Conservation (phyloP, 345 rosid species). For the Anacardium occidentale region DNA sequence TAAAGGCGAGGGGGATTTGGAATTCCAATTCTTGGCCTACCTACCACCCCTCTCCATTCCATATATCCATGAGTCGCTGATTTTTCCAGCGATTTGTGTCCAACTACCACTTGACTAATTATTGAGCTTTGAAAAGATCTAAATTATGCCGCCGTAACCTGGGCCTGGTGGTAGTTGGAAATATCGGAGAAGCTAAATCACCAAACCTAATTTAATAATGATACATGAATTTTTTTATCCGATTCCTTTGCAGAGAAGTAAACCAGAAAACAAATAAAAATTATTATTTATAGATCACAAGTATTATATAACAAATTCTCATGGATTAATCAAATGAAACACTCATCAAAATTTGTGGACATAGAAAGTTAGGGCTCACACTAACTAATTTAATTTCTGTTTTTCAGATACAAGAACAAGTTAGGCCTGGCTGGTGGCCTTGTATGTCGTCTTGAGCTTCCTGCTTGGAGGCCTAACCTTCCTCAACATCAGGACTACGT, state of each 20-base stretch:
- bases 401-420: slow-evolving; percentile 45
- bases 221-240: too few relatives aligned
- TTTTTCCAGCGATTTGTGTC: background rate
- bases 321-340: slow-evolving; percentile 8
- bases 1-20: background rate
- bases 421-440: slow-evolving; percentile 74
- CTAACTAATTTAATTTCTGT: background rate
- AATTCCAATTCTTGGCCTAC: background rate
- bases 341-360: background rate
- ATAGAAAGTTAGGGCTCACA: background rate
- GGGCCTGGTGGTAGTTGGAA: background rate
- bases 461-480: slow-evolving; percentile 67
- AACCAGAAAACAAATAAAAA: too few relatives aligned
- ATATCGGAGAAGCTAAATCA: too few relatives aligned
- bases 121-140: background rate
- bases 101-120: background rate
- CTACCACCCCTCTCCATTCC: background rate
- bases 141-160: background rate
- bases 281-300: too few relatives aligned
- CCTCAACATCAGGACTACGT: slow-evolving; percentile 47
- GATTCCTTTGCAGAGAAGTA: too few relatives aligned
- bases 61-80: background rate
- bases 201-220: too few relatives aligned
- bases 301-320: too few relatives aligned
- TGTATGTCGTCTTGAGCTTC: slow-evolving; percentile 72